Evolutionary conservation across 257 asterid genomes (phyloP).

Genomic region (Fraxinus quadrangulata): DNA sequence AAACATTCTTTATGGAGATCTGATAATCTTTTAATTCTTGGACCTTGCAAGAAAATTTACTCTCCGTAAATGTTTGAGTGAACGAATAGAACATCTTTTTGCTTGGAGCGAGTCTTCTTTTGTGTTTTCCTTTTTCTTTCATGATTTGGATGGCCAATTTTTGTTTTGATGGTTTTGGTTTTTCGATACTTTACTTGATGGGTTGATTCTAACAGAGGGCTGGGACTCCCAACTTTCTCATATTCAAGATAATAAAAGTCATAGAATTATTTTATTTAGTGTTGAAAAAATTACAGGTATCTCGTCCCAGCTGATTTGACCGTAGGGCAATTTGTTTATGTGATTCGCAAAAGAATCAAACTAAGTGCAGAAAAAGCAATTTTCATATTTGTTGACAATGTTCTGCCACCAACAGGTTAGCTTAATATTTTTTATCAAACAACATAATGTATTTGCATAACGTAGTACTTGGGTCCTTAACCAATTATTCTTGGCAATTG

Average conservation of each 20-base stretch:
- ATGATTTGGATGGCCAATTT: no score
- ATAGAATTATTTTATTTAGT: neutral
- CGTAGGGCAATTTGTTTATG: constrained; percentile 23
- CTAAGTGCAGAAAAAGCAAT: constrained; percentile 23
- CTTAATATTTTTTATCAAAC: neutral
- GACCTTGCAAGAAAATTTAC: neutral
- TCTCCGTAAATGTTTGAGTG: neutral
- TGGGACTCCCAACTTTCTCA: neutral
- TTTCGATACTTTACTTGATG: neutral
- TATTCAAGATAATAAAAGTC: neutral
- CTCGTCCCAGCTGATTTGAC: constrained; percentile 24
- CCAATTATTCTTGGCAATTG: neutral
- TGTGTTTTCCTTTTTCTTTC: no score
- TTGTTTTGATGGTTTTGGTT: neutral
- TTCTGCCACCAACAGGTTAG: constrained; percentile 25
- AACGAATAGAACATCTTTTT: neutral
- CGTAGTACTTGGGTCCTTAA: no score
- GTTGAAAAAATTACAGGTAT: constrained; percentile 39
- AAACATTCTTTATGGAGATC: neutral
- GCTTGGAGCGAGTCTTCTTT: neutral
- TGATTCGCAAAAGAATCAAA: constrained; percentile 23
- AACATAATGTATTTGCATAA: neutral
- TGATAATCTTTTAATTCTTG: no score
- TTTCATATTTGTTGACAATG: constrained; percentile 26
- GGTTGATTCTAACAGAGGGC: neutral